Percentiles rank a stretch among this genome's conserved stretches.
phyloP scores from a whole-genome alignment of 1,284 basidiomycete species.

The Cryptococcus neoformans region DNA sequence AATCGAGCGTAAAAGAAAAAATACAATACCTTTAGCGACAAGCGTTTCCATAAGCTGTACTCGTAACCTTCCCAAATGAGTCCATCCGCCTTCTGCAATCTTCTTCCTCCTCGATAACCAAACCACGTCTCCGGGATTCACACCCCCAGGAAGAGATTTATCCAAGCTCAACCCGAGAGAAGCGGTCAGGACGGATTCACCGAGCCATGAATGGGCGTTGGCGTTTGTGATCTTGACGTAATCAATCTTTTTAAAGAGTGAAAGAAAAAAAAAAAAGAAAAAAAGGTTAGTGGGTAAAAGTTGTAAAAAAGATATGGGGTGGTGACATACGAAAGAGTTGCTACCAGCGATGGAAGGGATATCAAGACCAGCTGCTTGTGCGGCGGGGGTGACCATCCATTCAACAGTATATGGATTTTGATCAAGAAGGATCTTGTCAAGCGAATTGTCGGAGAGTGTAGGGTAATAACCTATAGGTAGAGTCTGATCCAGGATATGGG shows the following conservation, averaged over 20 bases:
- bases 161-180: constrained; percentile 39
- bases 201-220: constrained; percentile 40
- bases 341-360: constrained; percentile 26
- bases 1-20: background rate
- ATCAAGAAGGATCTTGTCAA: constrained; percentile 47
- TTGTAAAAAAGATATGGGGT: background rate
- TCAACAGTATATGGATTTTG: constrained; percentile 44
- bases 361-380: constrained; percentile 33
- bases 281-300: too few species aligned
- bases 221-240: constrained; percentile 41
- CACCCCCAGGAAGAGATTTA: constrained; percentile 34
- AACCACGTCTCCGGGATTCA: constrained; percentile 53
- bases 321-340: constrained; percentile 35
- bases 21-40: constrained; percentile 58
- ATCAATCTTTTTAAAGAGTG: constrained; percentile 25
- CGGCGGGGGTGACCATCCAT: constrained; percentile 45
- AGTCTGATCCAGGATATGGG: constrained; percentile 21
- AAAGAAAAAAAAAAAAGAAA: too few species aligned
- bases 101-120: constrained; percentile 55
- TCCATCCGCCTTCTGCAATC: constrained; percentile 65
- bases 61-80: constrained; percentile 70
- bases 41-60: constrained; percentile 61
- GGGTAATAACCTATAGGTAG: constrained; percentile 50
- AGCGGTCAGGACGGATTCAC: constrained; percentile 38
- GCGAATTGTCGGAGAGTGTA: constrained; percentile 38